These are phyloP conservation scores for Bryoglossum gracile DNA, from an alignment of 495 filamentous ascomycete species.

Conservation along the genomic window DNA sequence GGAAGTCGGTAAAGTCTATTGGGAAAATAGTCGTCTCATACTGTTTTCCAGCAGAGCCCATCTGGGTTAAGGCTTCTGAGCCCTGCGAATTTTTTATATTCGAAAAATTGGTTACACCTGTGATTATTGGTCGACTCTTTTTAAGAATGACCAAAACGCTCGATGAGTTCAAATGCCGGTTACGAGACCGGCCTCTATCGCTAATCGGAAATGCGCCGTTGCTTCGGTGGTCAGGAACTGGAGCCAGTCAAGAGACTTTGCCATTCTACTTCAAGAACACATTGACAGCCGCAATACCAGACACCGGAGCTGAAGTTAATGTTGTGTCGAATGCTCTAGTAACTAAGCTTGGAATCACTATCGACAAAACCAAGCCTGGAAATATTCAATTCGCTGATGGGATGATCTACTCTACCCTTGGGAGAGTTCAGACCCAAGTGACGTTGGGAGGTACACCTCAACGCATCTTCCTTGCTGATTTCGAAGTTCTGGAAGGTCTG, in stretches of 20 bases:
- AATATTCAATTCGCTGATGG: not conserved
- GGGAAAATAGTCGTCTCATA: not conserved
- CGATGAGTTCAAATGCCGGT: not conserved
- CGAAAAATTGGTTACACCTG: not conserved
- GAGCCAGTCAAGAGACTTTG: not conserved
- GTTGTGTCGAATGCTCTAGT: not conserved
- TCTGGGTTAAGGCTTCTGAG: not conserved
- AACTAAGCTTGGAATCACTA: not conserved
- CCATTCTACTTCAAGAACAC: not conserved
- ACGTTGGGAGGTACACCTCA: not conserved
- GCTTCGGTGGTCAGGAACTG: not conserved
- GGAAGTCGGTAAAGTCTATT: not conserved
- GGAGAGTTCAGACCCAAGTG: not conserved
- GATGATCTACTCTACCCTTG: not conserved
- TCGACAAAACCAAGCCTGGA: not conserved
- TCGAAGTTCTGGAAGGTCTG: not conserved
- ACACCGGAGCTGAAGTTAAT: not conserved
- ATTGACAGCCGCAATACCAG: not conserved
- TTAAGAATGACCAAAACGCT: not conserved
- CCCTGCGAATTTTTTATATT: not conserved
- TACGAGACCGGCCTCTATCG: not conserved
- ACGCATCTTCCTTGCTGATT: not conserved
- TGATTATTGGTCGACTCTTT: not conserved
- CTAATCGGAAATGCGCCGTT: not conserved
- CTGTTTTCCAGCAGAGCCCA: not conserved